Evolutionary conservation across 495 filamentous ascomycete species (phyloP), one percentile per base, ranked within the genome.

Genomic region (Thermochaetoides thermophila): DNA sequence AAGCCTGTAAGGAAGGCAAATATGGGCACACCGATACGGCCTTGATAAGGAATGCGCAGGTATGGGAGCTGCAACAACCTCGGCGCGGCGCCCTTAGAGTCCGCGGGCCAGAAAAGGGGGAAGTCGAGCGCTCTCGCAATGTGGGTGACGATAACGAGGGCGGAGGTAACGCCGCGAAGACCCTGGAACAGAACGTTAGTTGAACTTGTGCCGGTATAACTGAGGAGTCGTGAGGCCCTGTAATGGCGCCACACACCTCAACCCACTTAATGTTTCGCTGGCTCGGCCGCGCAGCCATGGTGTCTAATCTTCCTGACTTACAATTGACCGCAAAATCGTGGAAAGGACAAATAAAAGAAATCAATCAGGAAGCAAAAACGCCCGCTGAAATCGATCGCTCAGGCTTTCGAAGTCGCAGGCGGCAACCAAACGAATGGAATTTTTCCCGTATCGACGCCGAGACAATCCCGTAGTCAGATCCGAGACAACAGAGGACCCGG

Each of bases 1-100:
- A 75, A 79, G 38, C 74, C 74, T 3, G 74, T 76, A 19, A 79
- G 53, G 38, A 79, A 68, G 32, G 71, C 69, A 48, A 79, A 79
- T 38, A 76, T 71, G 22, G 73, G 66, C 20, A 79, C 72, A 29
- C 74, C 73, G 17, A 76, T 58, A 30, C 69, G 66, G 23, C 72
- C 74, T 48, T 78, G 74, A 56, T 61, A 65, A 7, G 71, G 65
- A 17, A 77, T 64, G 6, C 74, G 72, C n/a, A 78, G 45, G 34
- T 75, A 56, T 9, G 73, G 73, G 33, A 61, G 57, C 45, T 79
- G 74, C 3, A 77, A 50, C 10, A 74, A 35, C 18, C 64, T 61
- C 9, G 71, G 66, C 0, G 59, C 17, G 2, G 42, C 45, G 29
- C 63, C 60, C 40, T 57, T 50, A 20, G 50, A 48, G 39, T 67